These are phyloP conservation scores for Gastrolobium bilobum DNA, from an alignment of 306 rosid genomes.

Conservation along the genomic window DNA sequence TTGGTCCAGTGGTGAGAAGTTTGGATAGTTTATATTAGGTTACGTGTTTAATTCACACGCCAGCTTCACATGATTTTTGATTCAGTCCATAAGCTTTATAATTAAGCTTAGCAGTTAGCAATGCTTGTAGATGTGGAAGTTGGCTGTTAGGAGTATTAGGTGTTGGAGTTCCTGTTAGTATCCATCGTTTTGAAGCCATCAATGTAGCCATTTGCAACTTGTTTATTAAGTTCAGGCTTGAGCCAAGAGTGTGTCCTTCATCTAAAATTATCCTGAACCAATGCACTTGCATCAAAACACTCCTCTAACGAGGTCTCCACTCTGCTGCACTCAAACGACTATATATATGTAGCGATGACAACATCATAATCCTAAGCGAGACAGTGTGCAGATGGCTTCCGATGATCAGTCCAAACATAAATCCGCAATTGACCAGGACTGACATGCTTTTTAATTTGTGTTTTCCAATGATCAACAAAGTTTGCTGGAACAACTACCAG, in stretches of 20 bases:
- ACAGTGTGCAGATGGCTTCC: constrained; percentile 82
- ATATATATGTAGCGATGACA: constrained; percentile 91
- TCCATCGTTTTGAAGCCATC: constrained; percentile 93
- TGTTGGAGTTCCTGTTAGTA: constrained; percentile 97
- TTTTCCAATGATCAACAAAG: constrained; percentile 88
- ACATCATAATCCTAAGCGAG: constrained; percentile 97
- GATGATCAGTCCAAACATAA: constrained; percentile 77
- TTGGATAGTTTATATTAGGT: too few species aligned
- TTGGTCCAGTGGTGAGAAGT: too few species aligned
- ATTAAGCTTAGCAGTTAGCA: constrained; percentile 73
- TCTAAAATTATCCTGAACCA: constrained; percentile 95
- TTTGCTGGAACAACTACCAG: constrained; percentile 93
- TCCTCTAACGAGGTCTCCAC: constrained; percentile 83
- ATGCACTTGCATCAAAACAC: constrained; percentile 85
- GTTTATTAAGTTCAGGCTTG: constrained; percentile 88
- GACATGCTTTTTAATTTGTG: constrained; percentile 94
- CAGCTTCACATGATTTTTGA: constrained; percentile 95
- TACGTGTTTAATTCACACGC: constrained; percentile 35
- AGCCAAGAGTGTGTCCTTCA: constrained; percentile 99
- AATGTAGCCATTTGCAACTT: constrained; percentile 98
- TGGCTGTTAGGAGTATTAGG: constrained; percentile 97
- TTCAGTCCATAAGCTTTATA: constrained; percentile 93
- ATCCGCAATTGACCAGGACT: constrained; percentile 77
- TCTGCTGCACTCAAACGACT: constrained; percentile 95
- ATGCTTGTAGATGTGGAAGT: constrained; percentile 88